Base-by-base conservation (phyloP, 768 basidiomycete species). In the Russula virescens region DNA sequence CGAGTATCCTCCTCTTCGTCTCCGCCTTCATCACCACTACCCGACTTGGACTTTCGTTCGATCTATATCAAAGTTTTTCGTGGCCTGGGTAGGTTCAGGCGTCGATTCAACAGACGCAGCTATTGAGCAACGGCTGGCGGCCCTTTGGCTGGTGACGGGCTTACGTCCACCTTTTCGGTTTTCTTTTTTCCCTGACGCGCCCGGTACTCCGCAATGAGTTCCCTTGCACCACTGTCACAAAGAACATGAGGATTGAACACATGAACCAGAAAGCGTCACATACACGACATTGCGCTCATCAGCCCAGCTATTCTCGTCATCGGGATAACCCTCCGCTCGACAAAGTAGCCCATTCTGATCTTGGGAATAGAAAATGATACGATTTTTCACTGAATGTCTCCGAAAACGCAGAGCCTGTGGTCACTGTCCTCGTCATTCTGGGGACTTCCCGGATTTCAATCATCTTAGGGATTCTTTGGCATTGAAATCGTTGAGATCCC, bases 261-360 rank as follows among this genome's bases (percentile, higher is more conserved):
- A 49, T 35, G 40, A 50, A 55, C 25, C 40, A 18, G 11, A 43
- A 50, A 38, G 49, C 9, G n/a, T 23, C 28, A 73, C 83, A 65
- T 70, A 88, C 88, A 64, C 81, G 18, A 88, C 89, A 68, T 94
- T 91, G 4, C 71, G 58, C 70, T 92, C 87, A 63, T 82, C 80
- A 0, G 92, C 89, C 90, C 90, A 94, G 71, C 87, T 90, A 71
- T 93, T 89, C 38, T 91, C 83, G 3, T 77, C 75, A 0, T 76
- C 71, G 2, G 67, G 73, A 61, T 93, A 93, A 25, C 81, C 81
- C 68, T 89, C 91, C 91, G 93, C 65, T 85, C 90, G 52, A 91
- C 89, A 25, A 84, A 78, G 73, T 89, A 94, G 1, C 87, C 89
- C 65, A 81, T 87, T 86, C 89, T 91, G 61, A 72, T 68, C 72